Percentiles rank a stretch among this genome's conserved stretches.
Conservation (phyloP, 805 yeast genomes). For the Kregervanrija delftensis region DNA sequence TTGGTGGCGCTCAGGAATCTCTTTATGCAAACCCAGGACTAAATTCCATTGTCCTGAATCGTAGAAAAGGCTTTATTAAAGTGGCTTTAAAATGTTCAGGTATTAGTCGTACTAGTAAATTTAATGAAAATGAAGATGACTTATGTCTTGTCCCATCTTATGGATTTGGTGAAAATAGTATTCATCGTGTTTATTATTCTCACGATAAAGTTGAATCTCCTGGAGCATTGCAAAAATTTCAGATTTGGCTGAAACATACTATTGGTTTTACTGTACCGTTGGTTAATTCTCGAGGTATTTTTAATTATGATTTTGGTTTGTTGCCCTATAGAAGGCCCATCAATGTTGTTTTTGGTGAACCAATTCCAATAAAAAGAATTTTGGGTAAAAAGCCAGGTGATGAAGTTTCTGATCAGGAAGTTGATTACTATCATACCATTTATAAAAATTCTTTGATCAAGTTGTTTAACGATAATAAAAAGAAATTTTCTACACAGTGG, state of each 20-base stretch:
- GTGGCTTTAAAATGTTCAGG: slow-evolving; percentile 60
- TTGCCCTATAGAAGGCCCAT: slow-evolving; percentile 81
- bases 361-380: slow-evolving; percentile 35
- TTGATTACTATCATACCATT: slow-evolving; percentile 64
- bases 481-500: slow-evolving; percentile 38
- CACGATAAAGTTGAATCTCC: slow-evolving; percentile 14
- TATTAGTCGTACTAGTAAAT: slow-evolving; percentile 8
- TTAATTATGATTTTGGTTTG: slow-evolving; percentile 87
- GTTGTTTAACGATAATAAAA: slow-evolving; percentile 63
- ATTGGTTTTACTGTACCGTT: slow-evolving; percentile 86
- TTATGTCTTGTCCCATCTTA: slow-evolving; percentile 78
- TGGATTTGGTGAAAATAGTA: slow-evolving; percentile 83
- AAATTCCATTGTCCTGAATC: slow-evolving; percentile 63
- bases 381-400: slow-evolving; percentile 20
- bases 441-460: slow-evolving; percentile 59
- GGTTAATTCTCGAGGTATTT: slow-evolving; percentile 86
- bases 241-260: slow-evolving; percentile 61
- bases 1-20: slow-evolving; percentile 95
- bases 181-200: slow-evolving; percentile 36
- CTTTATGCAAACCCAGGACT: slow-evolving; percentile 57
- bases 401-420: slow-evolving; percentile 33
- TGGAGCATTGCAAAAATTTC: slow-evolving; percentile 44
- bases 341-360: slow-evolving; percentile 66
- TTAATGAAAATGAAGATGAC: slow-evolving; percentile 39
- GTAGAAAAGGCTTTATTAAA: slow-evolving; percentile 83